phyloP scores from a whole-genome alignment of 106 monocot genomes.

The Acorus gramineus region DNA sequence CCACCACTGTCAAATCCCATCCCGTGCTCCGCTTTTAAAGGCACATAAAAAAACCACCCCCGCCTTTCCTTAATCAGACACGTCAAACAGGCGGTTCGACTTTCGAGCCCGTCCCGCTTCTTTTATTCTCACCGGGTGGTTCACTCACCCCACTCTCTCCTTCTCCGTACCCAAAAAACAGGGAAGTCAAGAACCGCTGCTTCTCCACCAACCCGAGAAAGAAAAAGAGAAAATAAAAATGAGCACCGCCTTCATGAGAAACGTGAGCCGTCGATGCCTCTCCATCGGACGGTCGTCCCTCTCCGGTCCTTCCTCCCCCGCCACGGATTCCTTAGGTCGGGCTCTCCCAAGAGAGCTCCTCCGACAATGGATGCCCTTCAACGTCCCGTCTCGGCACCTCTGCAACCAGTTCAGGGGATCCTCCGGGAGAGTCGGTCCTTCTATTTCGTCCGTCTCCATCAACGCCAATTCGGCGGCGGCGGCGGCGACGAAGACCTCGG shows the following conservation, averaged over 20 bases:
- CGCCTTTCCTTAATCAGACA: too few relatives aligned
- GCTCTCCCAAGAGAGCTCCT: neutral
- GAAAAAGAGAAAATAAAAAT: conserved; percentile 1
- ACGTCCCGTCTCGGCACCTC: conserved; percentile 14
- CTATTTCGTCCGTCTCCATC: neutral
- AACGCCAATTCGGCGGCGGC: neutral
- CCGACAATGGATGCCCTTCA: conserved; percentile 2
- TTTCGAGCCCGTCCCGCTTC: too few relatives aligned
- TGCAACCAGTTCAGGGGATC: conserved; percentile 16
- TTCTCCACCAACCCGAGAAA: too few relatives aligned
- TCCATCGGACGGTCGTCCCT: neutral
- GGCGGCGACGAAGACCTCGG: conserved; percentile 1
- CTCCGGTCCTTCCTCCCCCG: neutral
- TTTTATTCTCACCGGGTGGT: too few relatives aligned
- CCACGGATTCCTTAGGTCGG: conserved; percentile 2
- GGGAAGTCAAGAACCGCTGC: too few relatives aligned
- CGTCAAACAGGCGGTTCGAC: too few relatives aligned
- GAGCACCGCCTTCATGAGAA: conserved; percentile 23
- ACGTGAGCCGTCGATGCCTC: conserved; percentile 15
- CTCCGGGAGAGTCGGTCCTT: neutral
- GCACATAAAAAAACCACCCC: too few relatives aligned
- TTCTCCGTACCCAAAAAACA: too few relatives aligned
- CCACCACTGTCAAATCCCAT: too few relatives aligned
- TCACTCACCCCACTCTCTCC: too few relatives aligned
- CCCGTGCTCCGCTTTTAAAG: too few relatives aligned